Evolutionary conservation across 1,284 basidiomycete species (phyloP).

Genomic region (Butyriboletus appendiculatus): DNA sequence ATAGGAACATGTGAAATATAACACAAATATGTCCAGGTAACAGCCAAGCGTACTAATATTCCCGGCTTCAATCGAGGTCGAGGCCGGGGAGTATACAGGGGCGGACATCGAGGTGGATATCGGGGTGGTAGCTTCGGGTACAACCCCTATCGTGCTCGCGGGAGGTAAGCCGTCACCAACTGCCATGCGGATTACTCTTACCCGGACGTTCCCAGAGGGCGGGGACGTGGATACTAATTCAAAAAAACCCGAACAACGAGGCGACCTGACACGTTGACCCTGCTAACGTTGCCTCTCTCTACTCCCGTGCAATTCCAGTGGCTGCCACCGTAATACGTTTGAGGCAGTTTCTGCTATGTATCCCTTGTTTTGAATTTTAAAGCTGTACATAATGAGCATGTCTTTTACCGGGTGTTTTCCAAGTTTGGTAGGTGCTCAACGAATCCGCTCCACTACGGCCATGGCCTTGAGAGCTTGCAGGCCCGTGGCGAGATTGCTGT

Average conservation of each 20-base stretch:
- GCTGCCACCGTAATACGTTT: constrained; percentile 13
- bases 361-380: constrained; percentile 29
- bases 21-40: constrained; percentile 59
- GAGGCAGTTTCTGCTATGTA: constrained; percentile 32
- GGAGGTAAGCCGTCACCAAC: constrained; percentile 58
- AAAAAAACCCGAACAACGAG: constrained; percentile 29
- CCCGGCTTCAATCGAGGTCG: constrained; percentile 88
- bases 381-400: constrained; percentile 30
- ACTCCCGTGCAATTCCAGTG: constrained; percentile 10
- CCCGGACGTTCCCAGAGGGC: constrained; percentile 47
- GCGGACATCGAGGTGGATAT: constrained; percentile 58
- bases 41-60: constrained; percentile 90
- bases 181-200: constrained; percentile 15
- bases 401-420: constrained; percentile 5
- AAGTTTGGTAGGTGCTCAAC: constrained; percentile 17
- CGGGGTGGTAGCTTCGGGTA: constrained; percentile 57
- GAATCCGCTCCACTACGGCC: neutral
- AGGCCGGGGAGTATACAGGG: constrained; percentile 75
- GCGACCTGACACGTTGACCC: constrained; percentile 11
- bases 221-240: constrained; percentile 66
- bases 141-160: constrained; percentile 76
- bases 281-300: constrained; percentile 12
- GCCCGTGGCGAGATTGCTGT: constrained; percentile 25
- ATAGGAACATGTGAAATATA: neutral
- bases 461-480: constrained; percentile 18